These are phyloP conservation scores for Erythrobasidium hasegawianum DNA, from an alignment of 1,284 basidiomycete species.

Conservation along the genomic window DNA sequence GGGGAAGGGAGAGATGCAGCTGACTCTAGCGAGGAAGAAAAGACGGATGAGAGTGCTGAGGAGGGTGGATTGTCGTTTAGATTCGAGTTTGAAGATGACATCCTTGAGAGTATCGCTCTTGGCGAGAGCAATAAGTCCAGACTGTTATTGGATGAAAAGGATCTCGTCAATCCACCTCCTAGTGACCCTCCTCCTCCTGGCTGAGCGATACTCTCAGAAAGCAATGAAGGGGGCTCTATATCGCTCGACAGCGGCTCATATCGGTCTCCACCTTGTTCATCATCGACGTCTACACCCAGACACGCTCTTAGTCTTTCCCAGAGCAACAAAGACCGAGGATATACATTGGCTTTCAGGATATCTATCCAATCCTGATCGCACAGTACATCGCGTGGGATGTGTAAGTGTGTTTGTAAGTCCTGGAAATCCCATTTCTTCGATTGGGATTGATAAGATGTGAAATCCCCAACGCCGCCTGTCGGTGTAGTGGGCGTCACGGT, in stretches of 20 bases:
- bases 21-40: too few relatives aligned
- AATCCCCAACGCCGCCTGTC: too few relatives aligned
- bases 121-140: too few relatives aligned
- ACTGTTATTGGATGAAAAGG: too few relatives aligned
- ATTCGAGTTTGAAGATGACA: too few relatives aligned
- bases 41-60: too few relatives aligned
- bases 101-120: too few relatives aligned
- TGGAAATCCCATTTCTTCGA: conserved; percentile 2
- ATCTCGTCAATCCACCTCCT: too few relatives aligned
- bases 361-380: conserved; percentile 34
- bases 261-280: conserved; percentile 28
- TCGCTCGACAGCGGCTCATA: conserved; percentile 23
- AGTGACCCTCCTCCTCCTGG: too few relatives aligned
- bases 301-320: conserved; percentile 32
- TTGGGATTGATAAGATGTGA: neutral
- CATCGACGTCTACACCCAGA: conserved; percentile 32
- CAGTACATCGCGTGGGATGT: conserved; percentile 12
- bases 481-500: neutral
- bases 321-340: conserved; percentile 13
- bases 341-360: conserved; percentile 16
- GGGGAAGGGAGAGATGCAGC: too few relatives aligned
- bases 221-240: neutral
- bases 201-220: too few relatives aligned
- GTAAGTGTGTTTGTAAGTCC: conserved; percentile 5
- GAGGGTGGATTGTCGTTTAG: too few relatives aligned